Evolutionary conservation across 2,329 filamentous ascomycete species (phyloP), one percentile per base, ranked within the genome.

Genomic region (Ascochyta fabae): DNA sequence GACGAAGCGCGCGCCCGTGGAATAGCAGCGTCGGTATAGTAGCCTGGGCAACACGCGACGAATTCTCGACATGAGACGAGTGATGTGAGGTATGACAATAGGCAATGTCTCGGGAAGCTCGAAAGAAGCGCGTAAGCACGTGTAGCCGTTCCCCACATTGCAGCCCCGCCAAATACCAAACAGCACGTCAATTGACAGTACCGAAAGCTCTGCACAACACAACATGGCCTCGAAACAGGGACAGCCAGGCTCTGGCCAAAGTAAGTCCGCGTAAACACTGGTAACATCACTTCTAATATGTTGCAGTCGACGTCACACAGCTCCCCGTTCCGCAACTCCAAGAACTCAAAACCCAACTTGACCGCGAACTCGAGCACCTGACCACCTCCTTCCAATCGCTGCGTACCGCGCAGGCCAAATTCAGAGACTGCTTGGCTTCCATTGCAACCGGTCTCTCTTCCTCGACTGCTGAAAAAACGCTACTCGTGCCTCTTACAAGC

Each of bases 331-430:
- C 91, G 64, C 94, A 97, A 79, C 89, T 99, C 65, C 88, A 87
- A 65, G 87, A 92, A 68, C 88, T 99, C 66, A 97, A 99, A 83
- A 92, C 95, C 77, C 94, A 97, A 76, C 88, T 99, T 64, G 94
- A 96, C 76, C 89, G 95, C 70, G 95, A 99, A 79, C 88, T 99
- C 63, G 92, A 96, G 75, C 94, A 98, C 80, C 86, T 99, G 64
- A 96, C 92, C 2, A 85, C 82, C 53, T 98, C 95, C 9, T 96
- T 96, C 80, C 84, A 89, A 46, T 95, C 96, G 75, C 86, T 99
- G 1, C 91, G 93, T 62, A 88, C 88, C 48, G 95, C 95, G 2
- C 95, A 98, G 75, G 84, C 86, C 49, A 96, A 96, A 75, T 99
- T 99, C 80, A 85, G 86, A 52, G 94, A 98, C 72, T 99, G 95